Evolutionary conservation across 2,329 filamentous ascomycete genomes (phyloP), one percentile per base, ranked within the genome.

Genomic region (Ceratocystis harringtonii): DNA sequence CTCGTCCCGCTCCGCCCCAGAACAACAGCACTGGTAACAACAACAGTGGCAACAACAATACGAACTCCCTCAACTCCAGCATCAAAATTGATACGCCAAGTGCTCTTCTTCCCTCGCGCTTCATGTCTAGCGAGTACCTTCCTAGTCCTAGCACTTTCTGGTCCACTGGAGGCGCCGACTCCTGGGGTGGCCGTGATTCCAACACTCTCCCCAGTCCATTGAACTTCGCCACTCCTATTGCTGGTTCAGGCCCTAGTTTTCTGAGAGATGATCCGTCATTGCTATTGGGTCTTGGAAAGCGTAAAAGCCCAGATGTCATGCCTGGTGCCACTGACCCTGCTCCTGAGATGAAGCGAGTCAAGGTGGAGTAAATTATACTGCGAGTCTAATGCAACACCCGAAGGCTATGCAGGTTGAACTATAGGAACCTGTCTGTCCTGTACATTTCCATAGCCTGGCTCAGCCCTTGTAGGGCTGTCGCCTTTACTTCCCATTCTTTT

Each of bases 91-190:
- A 77, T 65, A 86, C 94, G 0, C 94, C 94, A 0, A 91, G 95
- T n/a, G 92, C 92, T 2, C 57, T 63, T 44, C 79, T 99, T 10
- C 94, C 94, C 0, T 95, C 90, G 62, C 85, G 92, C 50, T 96
- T 97, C 74, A 86, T 97, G 70, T 88, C 86, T 66, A 90, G 89
- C 69, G 90, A 92, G 44, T 85, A 96, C 64, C 79, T 97, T 17
- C 92, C 94, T 0, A 95, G 90, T 65, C 94, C 94, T 0, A 95
- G 88, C 69, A 90, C 85, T 69, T 96, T 97, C 76, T 97, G 95
- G 72, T 41, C 57, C 6, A 63, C 58, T 28, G 60, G 25, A 12
- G 58, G 50, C 4, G 86, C 88, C 0, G 67, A 65, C 15, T 91
- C 95, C 69, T 96, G 92, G 92, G 86, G 88, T 69, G 91, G 89